These are phyloP conservation scores for Craterostigma plantagineum DNA, from an alignment of 257 asterid species.

Conservation along the genomic window DNA sequence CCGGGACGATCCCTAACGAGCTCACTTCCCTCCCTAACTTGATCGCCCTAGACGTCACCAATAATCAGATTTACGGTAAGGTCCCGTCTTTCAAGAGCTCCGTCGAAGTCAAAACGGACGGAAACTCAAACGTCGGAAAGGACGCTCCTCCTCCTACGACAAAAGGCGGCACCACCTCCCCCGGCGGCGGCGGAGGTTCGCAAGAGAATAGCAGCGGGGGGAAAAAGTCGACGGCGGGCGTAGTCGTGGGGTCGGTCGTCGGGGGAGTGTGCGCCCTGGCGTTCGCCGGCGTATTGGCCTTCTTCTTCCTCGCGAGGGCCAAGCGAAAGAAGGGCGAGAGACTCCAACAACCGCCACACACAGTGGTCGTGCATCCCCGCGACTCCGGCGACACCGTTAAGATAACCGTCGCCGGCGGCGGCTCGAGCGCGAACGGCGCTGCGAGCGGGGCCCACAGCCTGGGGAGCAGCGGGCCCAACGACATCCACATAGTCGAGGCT, in stretches of 20 bases:
- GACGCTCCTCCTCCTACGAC: slow-evolving; percentile 30
- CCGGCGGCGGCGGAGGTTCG: slow-evolving; percentile 6
- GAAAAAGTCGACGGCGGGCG: slow-evolving; percentile 35
- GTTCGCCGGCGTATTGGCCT: slow-evolving; percentile 26
- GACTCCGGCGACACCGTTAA: slow-evolving; percentile 61
- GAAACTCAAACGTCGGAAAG: slow-evolving; percentile 46
- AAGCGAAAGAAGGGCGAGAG: slow-evolving; percentile 26
- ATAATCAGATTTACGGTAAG: slow-evolving; percentile 42
- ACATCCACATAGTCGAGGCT: slow-evolving; percentile 58
- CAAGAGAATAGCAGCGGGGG: too few relatives aligned
- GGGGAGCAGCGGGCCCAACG: slow-evolving; percentile 40
- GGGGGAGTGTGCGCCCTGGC: slow-evolving; percentile 38
- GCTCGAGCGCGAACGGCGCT: slow-evolving; percentile 34
- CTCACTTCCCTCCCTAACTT: slow-evolving; percentile 36
- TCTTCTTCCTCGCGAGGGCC: slow-evolving; percentile 21
- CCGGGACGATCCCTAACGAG: slow-evolving; percentile 45
- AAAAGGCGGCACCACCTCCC: background rate
- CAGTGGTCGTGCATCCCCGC: slow-evolving; percentile 60
- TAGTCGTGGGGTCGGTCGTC: slow-evolving; percentile 45
- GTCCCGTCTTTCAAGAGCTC: slow-evolving; percentile 25
- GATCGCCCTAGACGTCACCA: slow-evolving; percentile 35
- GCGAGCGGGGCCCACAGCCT: slow-evolving; percentile 33
- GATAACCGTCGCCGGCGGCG: slow-evolving; percentile 49
- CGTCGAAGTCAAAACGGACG: slow-evolving; percentile 22
- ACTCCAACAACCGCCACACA: slow-evolving; percentile 30